Evolutionary conservation across 2,329 filamentous ascomycete genomes (phyloP).

Genomic region (Pyrenophora seminiperda): DNA sequence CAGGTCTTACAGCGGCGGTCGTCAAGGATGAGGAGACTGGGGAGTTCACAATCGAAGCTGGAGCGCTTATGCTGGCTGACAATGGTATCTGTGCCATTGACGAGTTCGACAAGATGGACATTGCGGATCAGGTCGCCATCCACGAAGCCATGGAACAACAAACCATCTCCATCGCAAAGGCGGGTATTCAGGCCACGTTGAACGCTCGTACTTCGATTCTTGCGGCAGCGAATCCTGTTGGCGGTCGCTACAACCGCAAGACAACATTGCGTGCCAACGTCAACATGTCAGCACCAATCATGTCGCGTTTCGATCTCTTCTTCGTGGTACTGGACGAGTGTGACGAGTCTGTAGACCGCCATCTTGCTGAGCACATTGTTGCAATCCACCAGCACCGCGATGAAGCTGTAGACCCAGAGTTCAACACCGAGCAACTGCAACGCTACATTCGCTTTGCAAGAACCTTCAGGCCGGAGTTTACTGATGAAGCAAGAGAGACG

Average conservation of each 20-base stretch:
- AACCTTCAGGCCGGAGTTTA: conserved; percentile 93
- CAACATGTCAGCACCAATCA: conserved; percentile 98
- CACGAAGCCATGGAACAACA: conserved; percentile 99
- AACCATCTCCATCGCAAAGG: conserved; percentile 98
- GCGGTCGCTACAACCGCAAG: conserved; percentile 96
- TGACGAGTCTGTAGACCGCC: conserved; percentile 87
- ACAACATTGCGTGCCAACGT: conserved; percentile 91
- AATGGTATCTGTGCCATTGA: conserved; percentile 98
- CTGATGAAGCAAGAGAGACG: conserved; percentile 79
- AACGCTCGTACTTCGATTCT: conserved; percentile 96
- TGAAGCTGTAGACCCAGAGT: conserved; percentile 87
- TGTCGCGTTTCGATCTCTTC: conserved; percentile 99
- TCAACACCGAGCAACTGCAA: conserved; percentile 94
- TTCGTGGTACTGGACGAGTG: conserved; percentile 98
- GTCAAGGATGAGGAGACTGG: conserved; percentile 98
- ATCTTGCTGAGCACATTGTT: conserved; percentile 93
- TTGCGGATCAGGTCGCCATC: conserved; percentile 94
- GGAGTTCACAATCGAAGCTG: conserved; percentile 97
- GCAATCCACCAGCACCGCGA: conserved; percentile 91
- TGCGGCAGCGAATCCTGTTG: conserved; percentile 93
- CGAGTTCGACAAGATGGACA: conserved; percentile 99
- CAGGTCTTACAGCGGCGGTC: conserved; percentile 94
- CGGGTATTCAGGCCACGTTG: conserved; percentile 94
- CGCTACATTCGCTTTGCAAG: conserved; percentile 95
- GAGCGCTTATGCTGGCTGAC: conserved; percentile 94